Evolutionary conservation across 331 rosid species (phyloP), one percentile per base, ranked within the genome.

Genomic region (Phaseolus coccineus): DNA sequence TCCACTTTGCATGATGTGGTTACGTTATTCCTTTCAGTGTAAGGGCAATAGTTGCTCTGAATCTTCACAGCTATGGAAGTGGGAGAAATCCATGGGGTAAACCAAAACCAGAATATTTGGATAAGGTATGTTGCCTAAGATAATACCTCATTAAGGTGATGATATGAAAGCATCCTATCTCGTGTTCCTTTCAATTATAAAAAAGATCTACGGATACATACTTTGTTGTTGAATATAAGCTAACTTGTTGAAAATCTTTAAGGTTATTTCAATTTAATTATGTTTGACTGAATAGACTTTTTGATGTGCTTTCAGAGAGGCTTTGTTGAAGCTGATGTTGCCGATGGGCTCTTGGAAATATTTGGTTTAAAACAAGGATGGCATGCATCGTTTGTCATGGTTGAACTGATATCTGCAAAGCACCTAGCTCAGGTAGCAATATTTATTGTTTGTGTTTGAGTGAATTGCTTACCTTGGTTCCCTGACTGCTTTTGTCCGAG

Each of bases 31-130:
- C 59, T 77, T 80, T 80, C 89, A 96, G 98, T 78, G 98, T 96
- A 51, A 89, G 99, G 86, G 88, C 98, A 51, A 88, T 96, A 71
- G 98, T 96, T 83, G 97, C 89, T 53, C 77, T 96, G 74, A 96
- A 96, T 88, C 98, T 96, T 78, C 95, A 88, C 88, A 96, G 85
- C 91, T 96, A 96, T 75, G 99, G 92, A 71, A 91, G 99, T 78
- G 99, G 99, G 86, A 91, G 99, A 84, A 89, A 96, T 77, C 99
- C 99, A 15, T 96, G 99, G 99, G 99, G 98, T 82, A 87, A 84
- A 81, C 87, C 83, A 25, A 89, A 87, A 71, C 99, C 97, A 24
- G 89, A 90, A 8, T 96, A 96, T 84, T 74, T 96, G 90, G 97
- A 96, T 81, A 96, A 93, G 99, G 99, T 93, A 63, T 61, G 64